Conservation (phyloP, 1,284 basidiomycete species). For the Cutaneotrichosporon mucoides region DNA sequence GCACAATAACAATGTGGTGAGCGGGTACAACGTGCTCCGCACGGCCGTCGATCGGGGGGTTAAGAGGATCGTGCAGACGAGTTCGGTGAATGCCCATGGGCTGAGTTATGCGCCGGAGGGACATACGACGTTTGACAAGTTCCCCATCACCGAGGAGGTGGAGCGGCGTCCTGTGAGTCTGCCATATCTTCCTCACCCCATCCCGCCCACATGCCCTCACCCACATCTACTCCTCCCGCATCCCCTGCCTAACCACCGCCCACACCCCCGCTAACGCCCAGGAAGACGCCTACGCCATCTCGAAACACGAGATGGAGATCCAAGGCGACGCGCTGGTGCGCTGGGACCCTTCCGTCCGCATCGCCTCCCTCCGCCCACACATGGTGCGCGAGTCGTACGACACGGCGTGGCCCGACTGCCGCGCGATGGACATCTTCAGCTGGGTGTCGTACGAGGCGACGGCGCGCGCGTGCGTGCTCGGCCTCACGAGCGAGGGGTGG, state of each 20-base stretch:
- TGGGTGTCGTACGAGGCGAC: constrained; percentile 36
- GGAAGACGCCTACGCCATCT: constrained; percentile 42
- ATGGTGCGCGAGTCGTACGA: constrained; percentile 23
- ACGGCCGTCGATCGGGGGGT: constrained; percentile 40
- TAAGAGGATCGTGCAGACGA: constrained; percentile 44
- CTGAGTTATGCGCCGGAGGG: constrained; percentile 30
- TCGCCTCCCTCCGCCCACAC: constrained; percentile 48
- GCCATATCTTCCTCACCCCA: too few species aligned
- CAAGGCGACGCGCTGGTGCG: constrained; percentile 43
- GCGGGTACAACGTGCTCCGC: constrained; percentile 41
- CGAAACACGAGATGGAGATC: constrained; percentile 45
- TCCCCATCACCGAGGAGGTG: constrained; percentile 37
- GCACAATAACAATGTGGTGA: constrained; percentile 44
- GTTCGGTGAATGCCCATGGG: constrained; percentile 40
- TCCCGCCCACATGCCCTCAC: too few species aligned
- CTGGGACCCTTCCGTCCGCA: constrained; percentile 21
- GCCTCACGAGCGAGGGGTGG: constrained; percentile 25
- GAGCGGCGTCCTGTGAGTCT: constrained; percentile 27
- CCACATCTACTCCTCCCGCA: not conserved
- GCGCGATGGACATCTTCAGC: constrained; percentile 36
- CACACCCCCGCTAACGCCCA: too few species aligned
- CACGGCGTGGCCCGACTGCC: constrained; percentile 7
- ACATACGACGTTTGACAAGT: constrained; percentile 25
- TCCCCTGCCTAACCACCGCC: too few species aligned
- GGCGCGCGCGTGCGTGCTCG: constrained; percentile 39